These are phyloP conservation scores for Globisporangium splendens DNA, from an alignment of 352 stramenopile genomes.

Conservation along the genomic window DNA sequence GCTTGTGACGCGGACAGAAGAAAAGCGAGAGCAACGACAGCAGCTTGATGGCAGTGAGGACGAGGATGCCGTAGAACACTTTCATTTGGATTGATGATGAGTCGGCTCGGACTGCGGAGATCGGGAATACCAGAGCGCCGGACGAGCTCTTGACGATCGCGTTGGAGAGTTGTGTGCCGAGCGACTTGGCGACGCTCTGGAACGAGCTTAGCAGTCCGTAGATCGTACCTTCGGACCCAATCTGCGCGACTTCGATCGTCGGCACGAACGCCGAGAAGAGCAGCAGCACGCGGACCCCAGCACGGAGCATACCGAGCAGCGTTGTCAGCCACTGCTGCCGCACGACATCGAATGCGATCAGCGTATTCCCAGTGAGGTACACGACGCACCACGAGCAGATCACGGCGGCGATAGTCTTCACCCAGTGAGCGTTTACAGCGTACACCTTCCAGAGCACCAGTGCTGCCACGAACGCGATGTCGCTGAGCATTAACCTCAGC, in stretches of 20 bases:
- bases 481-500: conserved; percentile 18
- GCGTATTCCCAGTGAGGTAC: conserved; percentile 11
- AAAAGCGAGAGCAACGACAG: conserved; percentile 20
- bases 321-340: conserved; percentile 21
- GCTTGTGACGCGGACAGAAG: conserved; percentile 36
- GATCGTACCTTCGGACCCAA: conserved; percentile 38
- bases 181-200: conserved; percentile 31
- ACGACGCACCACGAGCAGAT: conserved; percentile 14
- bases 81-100: conserved; percentile 2
- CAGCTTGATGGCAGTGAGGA: conserved; percentile 15
- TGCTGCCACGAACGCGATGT: conserved; percentile 17
- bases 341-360: conserved; percentile 23
- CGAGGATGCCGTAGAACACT: conserved; percentile 20
- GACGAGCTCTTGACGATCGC: conserved; percentile 8
- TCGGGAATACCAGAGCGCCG: not conserved
- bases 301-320: conserved; percentile 14
- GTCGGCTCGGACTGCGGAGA: conserved; percentile 10
- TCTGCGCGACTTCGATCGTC: conserved; percentile 39
- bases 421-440: conserved; percentile 25
- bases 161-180: conserved; percentile 21
- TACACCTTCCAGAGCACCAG: conserved; percentile 22
- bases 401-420: conserved; percentile 10
- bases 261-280: conserved; percentile 34
- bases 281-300: conserved; percentile 22
- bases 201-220: conserved; percentile 32